A percentile compares a stretch with the other conserved stretches of the same genome.
Evolutionary conservation across 2,329 filamentous ascomycete species (phyloP).

Genomic region (Penicillium polonicum): DNA sequence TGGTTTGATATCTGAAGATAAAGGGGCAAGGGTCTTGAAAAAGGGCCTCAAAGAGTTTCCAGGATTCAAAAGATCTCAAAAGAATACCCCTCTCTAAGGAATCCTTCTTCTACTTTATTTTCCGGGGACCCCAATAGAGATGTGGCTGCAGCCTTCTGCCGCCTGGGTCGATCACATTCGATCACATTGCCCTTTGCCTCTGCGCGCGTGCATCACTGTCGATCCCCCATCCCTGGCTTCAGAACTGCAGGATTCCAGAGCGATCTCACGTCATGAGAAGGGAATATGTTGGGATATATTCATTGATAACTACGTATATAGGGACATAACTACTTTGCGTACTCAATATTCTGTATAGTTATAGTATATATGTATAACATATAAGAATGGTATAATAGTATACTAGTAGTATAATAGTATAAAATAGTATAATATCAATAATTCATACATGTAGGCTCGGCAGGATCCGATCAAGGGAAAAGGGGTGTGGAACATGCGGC

Average conservation of each 20-base stretch:
- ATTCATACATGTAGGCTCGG: conserved; percentile 1
- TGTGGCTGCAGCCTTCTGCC: conserved; percentile 30
- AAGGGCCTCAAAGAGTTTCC: not conserved
- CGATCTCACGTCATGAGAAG: conserved; percentile 12
- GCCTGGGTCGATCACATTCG: conserved; percentile 18
- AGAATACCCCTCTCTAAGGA: conserved; percentile 3
- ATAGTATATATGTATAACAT: not conserved
- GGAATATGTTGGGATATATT: not conserved
- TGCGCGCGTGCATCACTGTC: conserved; percentile 20
- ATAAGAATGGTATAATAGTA: not conserved
- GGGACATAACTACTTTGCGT: no score
- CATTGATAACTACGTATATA: no score
- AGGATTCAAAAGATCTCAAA: not conserved
- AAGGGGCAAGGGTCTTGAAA: not conserved
- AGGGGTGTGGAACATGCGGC: conserved; percentile 32
- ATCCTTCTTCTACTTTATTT: conserved; percentile 18
- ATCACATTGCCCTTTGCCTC: conserved; percentile 15
- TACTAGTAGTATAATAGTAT: no score
- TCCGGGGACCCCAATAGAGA: conserved; percentile 21
- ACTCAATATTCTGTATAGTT: not conserved
- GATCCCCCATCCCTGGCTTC: conserved; percentile 24
- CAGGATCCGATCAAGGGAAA: conserved; percentile 8
- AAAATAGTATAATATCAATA: not conserved
- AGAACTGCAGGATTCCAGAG: conserved; percentile 17
- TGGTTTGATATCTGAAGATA: not conserved